phyloP scores from a whole-genome alignment of 345 rosid genomes.

The Eucalyptus sp. region DNA sequence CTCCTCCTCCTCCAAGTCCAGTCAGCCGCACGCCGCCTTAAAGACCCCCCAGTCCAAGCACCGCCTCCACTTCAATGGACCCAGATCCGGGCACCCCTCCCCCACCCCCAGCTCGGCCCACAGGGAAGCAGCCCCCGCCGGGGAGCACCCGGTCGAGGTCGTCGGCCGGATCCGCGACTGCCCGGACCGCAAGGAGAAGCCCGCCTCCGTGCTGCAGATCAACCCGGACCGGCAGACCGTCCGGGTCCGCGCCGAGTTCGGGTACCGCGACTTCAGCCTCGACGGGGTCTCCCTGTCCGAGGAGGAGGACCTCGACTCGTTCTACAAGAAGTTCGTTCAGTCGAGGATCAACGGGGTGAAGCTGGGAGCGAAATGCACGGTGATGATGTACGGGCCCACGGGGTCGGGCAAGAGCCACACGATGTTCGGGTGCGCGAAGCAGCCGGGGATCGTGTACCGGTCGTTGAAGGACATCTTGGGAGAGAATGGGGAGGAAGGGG shows the following conservation, averaged over 20 bases:
- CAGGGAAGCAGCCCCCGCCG: conserved; percentile 23
- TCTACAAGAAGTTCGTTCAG: conserved; percentile 66
- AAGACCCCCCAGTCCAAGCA: conserved; percentile 77
- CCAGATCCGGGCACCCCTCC: conserved; percentile 17
- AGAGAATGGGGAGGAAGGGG: conserved; percentile 30
- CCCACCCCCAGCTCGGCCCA: conserved; percentile 28
- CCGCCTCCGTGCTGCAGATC: conserved; percentile 37
- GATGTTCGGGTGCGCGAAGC: conserved; percentile 86
- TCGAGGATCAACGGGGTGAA: conserved; percentile 74
- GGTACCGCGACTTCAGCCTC: conserved; percentile 80
- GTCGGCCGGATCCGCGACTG: conserved; percentile 50
- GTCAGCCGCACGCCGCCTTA: conserved; percentile 7
- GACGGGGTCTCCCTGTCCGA: conserved; percentile 87
- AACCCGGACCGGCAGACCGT: conserved; percentile 51
- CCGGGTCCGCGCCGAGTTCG: conserved; percentile 74
- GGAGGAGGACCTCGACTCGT: conserved; percentile 55
- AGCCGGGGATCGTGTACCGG: conserved; percentile 81
- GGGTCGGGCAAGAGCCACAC: conserved; percentile 97
- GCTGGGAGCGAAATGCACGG: conserved; percentile 66
- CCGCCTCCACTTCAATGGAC: conserved; percentile 44
- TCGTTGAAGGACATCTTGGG: conserved; percentile 70
- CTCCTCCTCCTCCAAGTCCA: conserved; percentile 33
- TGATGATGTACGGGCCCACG: conserved; percentile 98
- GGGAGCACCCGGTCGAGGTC: conserved; percentile 90
- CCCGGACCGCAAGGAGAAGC: conserved; percentile 55